A percentile compares a stretch with the other conserved stretches of the same genome.
These are phyloP conservation scores for Melampsora americana DNA, from an alignment of 1,284 basidiomycete genomes.

Conservation along the genomic window DNA sequence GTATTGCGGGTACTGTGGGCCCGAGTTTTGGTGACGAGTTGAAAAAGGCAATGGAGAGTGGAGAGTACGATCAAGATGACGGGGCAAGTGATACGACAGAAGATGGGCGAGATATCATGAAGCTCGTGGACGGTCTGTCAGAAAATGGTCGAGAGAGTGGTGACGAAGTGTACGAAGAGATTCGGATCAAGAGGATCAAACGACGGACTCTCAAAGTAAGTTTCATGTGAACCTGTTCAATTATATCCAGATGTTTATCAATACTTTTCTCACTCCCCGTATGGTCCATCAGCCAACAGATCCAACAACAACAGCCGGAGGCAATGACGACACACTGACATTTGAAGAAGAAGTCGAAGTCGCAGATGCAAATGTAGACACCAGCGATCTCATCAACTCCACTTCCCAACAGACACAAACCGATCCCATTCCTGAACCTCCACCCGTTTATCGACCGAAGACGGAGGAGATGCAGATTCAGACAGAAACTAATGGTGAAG, in stretches of 20 bases:
- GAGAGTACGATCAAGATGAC: constrained; percentile 14
- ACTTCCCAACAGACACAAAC: constrained; percentile 24
- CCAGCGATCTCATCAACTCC: neutral
- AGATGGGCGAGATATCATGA: neutral
- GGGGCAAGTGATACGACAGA: constrained; percentile 20
- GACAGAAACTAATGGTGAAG: constrained; percentile 1
- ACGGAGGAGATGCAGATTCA: constrained; percentile 34
- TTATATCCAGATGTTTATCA: too few species aligned
- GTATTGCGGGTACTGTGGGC: constrained; percentile 22
- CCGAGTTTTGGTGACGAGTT: constrained; percentile 32
- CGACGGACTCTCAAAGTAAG: constrained; percentile 4
- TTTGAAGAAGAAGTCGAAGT: constrained; percentile 10
- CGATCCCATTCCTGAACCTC: constrained; percentile 30
- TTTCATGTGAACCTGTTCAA: neutral
- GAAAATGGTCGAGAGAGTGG: constrained; percentile 1
- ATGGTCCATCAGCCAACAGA: too few species aligned
- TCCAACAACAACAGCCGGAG: neutral
- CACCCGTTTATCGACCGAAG: constrained; percentile 41
- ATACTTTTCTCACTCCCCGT: too few species aligned
- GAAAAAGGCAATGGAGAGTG: constrained; percentile 5
- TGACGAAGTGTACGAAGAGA: constrained; percentile 26
- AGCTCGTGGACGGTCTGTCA: neutral
- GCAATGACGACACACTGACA: neutral
- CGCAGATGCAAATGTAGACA: constrained; percentile 3
- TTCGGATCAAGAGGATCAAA: constrained; percentile 16